Conservation (phyloP, 1,284 basidiomycete species). For the Ganoderma meredithae region DNA sequence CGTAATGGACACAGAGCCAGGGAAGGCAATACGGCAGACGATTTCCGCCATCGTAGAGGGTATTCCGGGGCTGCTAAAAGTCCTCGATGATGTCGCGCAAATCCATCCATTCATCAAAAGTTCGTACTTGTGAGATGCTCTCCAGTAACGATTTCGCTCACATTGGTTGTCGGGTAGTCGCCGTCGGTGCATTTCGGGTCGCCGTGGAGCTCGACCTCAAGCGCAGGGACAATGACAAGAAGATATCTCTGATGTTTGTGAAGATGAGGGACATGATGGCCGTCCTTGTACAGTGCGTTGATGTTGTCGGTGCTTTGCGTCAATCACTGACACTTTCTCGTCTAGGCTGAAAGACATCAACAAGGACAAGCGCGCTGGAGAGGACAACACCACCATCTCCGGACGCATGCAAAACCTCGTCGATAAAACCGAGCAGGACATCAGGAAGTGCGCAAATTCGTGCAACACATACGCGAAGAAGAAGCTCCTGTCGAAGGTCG, state of each 20-base stretch:
- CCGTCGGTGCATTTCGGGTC: slow-evolving; percentile 51
- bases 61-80: slow-evolving; percentile 35
- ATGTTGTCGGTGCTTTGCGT: not conserved
- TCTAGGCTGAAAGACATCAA: not conserved
- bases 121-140: slow-evolving; percentile 1
- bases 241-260: slow-evolving; percentile 47
- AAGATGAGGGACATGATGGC: slow-evolving; percentile 56
- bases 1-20: slow-evolving; percentile 6
- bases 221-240: slow-evolving; percentile 51
- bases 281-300: slow-evolving; percentile 48
- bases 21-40: slow-evolving; percentile 10
- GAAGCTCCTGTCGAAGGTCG: slow-evolving; percentile 43
- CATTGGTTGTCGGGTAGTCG: slow-evolving; percentile 39
- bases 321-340: not conserved
- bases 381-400: slow-evolving; percentile 25
- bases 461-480: slow-evolving; percentile 43
- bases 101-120: slow-evolving; percentile 40
- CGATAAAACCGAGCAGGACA: slow-evolving; percentile 34
- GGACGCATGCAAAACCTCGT: slow-evolving; percentile 33
- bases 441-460: slow-evolving; percentile 39
- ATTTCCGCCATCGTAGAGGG: slow-evolving; percentile 32
- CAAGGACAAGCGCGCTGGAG: slow-evolving; percentile 4
- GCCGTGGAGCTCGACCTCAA: slow-evolving; percentile 49
- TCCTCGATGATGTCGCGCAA: slow-evolving; percentile 37
- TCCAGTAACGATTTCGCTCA: not conserved